A percentile compares a stretch with the other conserved stretches of the same genome.
Evolutionary conservation across 2,329 filamentous ascomycete genomes (phyloP).

Genomic region (Lachnellula suecica): DNA sequence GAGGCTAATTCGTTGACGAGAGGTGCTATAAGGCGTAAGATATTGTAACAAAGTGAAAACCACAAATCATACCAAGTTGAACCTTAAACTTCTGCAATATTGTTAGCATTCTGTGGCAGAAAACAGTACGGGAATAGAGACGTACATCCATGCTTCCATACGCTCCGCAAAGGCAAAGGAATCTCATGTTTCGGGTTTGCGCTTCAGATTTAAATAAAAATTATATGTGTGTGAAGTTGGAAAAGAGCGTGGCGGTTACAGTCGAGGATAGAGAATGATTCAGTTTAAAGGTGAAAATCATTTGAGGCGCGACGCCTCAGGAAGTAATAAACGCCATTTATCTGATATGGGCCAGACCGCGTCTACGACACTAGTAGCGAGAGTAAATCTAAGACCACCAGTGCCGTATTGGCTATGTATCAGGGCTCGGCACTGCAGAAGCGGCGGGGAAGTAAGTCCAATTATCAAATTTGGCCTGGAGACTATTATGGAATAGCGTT

Average conservation of each 20-base stretch:
- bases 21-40: constrained; percentile 38
- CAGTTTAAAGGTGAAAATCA: too few species aligned
- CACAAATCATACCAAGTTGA: constrained; percentile 43
- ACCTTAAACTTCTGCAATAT: constrained; percentile 53
- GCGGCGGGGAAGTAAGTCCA: background rate
- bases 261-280: background rate
- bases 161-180: constrained; percentile 57
- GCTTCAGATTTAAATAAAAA: background rate
- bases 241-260: background rate
- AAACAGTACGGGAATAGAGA: constrained; percentile 4
- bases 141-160: constrained; percentile 56
- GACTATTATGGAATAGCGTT: too few species aligned
- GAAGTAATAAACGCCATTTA: background rate
- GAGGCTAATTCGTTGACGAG: constrained; percentile 47
- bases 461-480: too few species aligned
- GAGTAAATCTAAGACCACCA: too few species aligned
- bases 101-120: constrained; percentile 10
- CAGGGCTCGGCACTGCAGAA: background rate
- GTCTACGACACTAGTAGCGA: background rate
- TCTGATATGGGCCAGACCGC: background rate
- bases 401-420: background rate
- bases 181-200: constrained; percentile 44
- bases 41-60: constrained; percentile 5
- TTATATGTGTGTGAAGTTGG: background rate
- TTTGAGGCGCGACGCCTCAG: too few species aligned